phyloP scores from a whole-genome alignment of 2,329 filamentous ascomycete genomes.

The Pleomassaria siparia region DNA sequence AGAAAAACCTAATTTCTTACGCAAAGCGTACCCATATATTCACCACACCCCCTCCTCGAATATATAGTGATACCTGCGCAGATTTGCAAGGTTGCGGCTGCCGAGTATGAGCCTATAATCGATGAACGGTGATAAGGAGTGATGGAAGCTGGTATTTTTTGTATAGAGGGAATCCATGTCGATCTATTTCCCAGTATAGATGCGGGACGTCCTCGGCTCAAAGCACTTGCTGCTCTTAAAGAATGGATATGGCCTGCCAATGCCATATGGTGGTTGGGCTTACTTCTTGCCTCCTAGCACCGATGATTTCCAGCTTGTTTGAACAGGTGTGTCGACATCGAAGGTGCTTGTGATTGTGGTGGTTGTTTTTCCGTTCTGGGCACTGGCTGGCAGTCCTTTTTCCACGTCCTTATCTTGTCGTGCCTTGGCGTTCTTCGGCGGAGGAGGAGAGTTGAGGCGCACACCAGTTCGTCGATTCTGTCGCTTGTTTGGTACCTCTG shows the following conservation, averaged over 20 bases:
- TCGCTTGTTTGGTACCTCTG: constrained; percentile 31
- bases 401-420: constrained; percentile 34
- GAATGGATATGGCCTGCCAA: not conserved
- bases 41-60: not conserved
- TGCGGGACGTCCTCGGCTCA: not conserved
- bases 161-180: not conserved
- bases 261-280: not conserved
- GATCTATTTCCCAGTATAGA: constrained; percentile 5
- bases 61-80: not conserved
- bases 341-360: constrained; percentile 40
- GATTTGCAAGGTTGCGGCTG: not conserved
- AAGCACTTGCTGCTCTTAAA: not conserved
- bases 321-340: constrained; percentile 27
- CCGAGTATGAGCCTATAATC: not conserved
- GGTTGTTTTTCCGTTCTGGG: constrained; percentile 25
- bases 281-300: constrained; percentile 11
- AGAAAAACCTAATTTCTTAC: not conserved
- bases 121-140: not conserved
- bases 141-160: not conserved
- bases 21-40: not conserved
- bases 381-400: constrained; percentile 28
- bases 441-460: constrained; percentile 38
- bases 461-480: constrained; percentile 39
- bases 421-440: constrained; percentile 21
- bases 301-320: constrained; percentile 18